Evolutionary conservation across 371 early-diverging fungal species (phyloP), one percentile per base, ranked within the genome.

Genomic region (Mortierella sp.): DNA sequence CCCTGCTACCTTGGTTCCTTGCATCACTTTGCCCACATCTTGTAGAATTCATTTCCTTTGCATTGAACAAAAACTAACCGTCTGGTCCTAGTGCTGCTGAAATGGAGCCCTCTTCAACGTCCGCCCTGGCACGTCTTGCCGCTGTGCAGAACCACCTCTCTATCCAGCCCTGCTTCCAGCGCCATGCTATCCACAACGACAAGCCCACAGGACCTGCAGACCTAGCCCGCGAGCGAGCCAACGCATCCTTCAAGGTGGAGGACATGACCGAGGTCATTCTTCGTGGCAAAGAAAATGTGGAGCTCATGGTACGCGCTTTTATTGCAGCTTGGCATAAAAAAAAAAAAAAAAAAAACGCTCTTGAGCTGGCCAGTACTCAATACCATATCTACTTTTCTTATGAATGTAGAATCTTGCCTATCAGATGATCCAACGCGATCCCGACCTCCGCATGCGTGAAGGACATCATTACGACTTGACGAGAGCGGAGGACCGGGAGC

Each of bases 381-480:
- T n/a, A n/a, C n/a, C n/a, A n/a, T 14, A 14, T 11, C 37, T 34
- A 34, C 37, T 11, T 34, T 7, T 34, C 1, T n/a, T 12, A 28
- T 27, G 12, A 15, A 24, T 34, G 6, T 28, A 60, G 61, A 42
- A 39, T 14, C 3, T 60, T 15, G 87, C 90, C 0, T 89, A 81
- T 60, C 75, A 79, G 11, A 66, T 84, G 34, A 84, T 91, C 32
- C 83, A 82, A 55, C 82, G 80, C 31, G 91, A 91, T 56, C 88
- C 91, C 17, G 80, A 83, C n/a, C 66, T 91, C 19, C 78, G 83
- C 6, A 80, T 83, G 53, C 60, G 82, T 2, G 82, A 81, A 19
- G 84, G 84, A 6, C 86, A 88, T 50, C 83, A 81, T 51, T 83
- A 86, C 46, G 90, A 90, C 60, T 56, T 89, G 64, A 79, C 85